phyloP scores from a whole-genome alignment of 2,329 filamentous ascomycete species.

The Zymoseptoria crescenta region DNA sequence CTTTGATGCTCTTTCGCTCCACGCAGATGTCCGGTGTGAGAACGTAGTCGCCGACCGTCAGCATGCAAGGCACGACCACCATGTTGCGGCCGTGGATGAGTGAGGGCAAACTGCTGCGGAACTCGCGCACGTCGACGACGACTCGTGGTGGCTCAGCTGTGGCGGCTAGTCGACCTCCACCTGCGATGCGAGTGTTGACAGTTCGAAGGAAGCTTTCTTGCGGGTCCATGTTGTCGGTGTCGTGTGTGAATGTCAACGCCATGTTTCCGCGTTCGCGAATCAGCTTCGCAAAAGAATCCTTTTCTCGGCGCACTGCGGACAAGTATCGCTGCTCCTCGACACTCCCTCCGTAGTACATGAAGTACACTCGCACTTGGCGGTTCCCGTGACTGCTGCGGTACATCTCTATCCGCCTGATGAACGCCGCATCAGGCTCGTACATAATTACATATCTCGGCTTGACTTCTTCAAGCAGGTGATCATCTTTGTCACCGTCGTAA shows the following conservation, averaged over 20 bases:
- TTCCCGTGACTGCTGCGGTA: constrained; percentile 92
- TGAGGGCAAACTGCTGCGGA: constrained; percentile 84
- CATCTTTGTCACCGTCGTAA: constrained; percentile 92
- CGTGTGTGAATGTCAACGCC: constrained; percentile 76
- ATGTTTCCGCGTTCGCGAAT: constrained; percentile 90
- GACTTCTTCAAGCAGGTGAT: constrained; percentile 90
- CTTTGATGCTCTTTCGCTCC: constrained; percentile 86
- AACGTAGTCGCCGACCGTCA: constrained; percentile 95
- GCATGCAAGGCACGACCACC: constrained; percentile 83
- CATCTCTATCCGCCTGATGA: constrained; percentile 89
- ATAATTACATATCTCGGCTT: constrained; percentile 94
- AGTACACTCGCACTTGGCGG: constrained; percentile 84
- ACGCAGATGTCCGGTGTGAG: constrained; percentile 85
- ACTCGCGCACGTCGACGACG: constrained; percentile 92
- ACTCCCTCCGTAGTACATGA: constrained; percentile 90
- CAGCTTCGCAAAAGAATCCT: constrained; percentile 88
- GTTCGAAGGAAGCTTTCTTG: constrained; percentile 90
- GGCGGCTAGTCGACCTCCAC: constrained; percentile 74
- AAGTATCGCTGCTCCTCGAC: constrained; percentile 95
- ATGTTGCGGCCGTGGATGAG: constrained; percentile 84
- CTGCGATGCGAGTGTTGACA: constrained; percentile 92
- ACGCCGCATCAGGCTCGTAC: constrained; percentile 94
- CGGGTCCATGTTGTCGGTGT: constrained; percentile 64
- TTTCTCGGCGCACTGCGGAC: constrained; percentile 82
- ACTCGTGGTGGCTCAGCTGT: constrained; percentile 83